phyloP scores from a whole-genome alignment of 1,139 yeast species.

The Taiozyma sp. region DNA sequence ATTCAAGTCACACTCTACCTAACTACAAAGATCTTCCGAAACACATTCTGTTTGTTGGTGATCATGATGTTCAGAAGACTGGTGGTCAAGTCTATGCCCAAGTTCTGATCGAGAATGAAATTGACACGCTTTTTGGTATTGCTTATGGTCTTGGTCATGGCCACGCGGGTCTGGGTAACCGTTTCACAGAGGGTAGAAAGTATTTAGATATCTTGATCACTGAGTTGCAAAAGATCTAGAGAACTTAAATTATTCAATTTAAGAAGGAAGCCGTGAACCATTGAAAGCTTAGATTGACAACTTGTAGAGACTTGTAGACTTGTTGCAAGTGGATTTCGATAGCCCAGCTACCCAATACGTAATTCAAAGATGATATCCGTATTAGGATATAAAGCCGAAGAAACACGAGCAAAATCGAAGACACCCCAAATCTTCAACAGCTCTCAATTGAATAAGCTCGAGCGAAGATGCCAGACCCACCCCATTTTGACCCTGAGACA shows the following conservation, averaged over 20 bases:
- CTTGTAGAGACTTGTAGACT: too few species aligned
- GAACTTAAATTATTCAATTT: too few species aligned
- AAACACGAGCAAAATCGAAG: too few species aligned
- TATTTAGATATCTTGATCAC: background rate
- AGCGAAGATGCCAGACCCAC: too few species aligned
- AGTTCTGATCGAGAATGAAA: constrained; percentile 24
- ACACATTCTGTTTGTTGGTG: constrained; percentile 28
- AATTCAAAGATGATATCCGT: background rate
- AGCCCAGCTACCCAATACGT: too few species aligned
- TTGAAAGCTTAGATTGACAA: too few species aligned
- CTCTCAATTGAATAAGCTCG: too few species aligned
- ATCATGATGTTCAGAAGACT: constrained; percentile 28
- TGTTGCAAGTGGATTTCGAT: too few species aligned
- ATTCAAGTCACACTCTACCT: background rate
- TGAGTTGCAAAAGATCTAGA: constrained; percentile 1
- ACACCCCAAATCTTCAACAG: too few species aligned
- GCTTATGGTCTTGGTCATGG: constrained; percentile 4
- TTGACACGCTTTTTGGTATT: constrained; percentile 10
- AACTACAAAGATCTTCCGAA: constrained; percentile 15
- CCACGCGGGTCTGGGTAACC: background rate
- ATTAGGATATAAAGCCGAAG: too few species aligned
- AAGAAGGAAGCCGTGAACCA: too few species aligned
- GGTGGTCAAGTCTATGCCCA: constrained; percentile 31
- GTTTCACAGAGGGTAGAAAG: background rate
- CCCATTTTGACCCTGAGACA: background rate